Percentiles rank a stretch among this genome's conserved stretches.
These are phyloP conservation scores for Plectosphaerella sp. DNA, from an alignment of 2,329 filamentous ascomycete species.

Conservation along the genomic window DNA sequence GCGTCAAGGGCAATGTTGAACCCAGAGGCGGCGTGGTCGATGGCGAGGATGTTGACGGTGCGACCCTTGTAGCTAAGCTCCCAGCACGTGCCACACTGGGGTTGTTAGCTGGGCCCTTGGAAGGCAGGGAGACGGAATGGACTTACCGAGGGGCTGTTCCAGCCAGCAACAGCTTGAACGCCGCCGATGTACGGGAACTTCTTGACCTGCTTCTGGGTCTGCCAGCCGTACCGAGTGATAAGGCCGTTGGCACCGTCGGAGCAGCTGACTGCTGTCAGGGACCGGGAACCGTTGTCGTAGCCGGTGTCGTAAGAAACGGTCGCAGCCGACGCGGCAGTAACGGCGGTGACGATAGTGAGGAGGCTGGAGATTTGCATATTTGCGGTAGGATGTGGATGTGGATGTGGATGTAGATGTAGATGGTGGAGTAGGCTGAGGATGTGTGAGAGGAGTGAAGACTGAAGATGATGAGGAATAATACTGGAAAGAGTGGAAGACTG, in stretches of 20 bases:
- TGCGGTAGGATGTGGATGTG: slow-evolving; percentile 35
- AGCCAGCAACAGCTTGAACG: slow-evolving; percentile 42
- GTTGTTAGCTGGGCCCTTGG: background rate
- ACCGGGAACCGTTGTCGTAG: slow-evolving; percentile 59
- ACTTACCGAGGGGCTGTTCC: slow-evolving; percentile 44
- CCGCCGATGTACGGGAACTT: slow-evolving; percentile 54
- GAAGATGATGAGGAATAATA: background rate
- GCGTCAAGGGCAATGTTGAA: slow-evolving; percentile 54
- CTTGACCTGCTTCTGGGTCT: slow-evolving; percentile 45
- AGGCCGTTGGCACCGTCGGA: slow-evolving; percentile 66
- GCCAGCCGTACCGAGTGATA: slow-evolving; percentile 56
- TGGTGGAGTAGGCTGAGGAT: background rate
- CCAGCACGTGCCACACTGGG: slow-evolving; percentile 56
- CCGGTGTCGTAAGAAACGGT: slow-evolving; percentile 65
- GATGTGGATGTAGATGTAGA: slow-evolving; percentile 1
- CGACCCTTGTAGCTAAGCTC: slow-evolving; percentile 45
- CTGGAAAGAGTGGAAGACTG: background rate
- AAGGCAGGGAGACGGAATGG: background rate
- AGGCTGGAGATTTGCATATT: slow-evolving; percentile 41
- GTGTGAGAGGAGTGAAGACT: background rate
- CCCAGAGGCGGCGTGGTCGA: slow-evolving; percentile 45
- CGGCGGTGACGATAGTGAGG: slow-evolving; percentile 32
- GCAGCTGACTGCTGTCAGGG: slow-evolving; percentile 57
- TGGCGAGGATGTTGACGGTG: slow-evolving; percentile 49
- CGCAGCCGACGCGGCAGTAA: slow-evolving; percentile 30